phyloP scores from a whole-genome alignment of 169 alveolate species.

The Cyclospora cayetanensis region DNA sequence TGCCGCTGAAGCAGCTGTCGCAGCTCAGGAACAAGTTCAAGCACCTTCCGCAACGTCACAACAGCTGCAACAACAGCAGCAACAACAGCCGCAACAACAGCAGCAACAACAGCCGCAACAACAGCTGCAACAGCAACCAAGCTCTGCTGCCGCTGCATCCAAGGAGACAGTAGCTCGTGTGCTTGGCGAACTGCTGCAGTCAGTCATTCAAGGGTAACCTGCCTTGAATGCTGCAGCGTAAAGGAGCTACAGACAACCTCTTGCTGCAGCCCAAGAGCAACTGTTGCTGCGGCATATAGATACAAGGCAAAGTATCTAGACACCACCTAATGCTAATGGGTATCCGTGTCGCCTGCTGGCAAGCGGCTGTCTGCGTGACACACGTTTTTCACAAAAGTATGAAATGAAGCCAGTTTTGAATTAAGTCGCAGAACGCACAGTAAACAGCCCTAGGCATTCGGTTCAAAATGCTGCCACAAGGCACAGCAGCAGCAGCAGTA shows the following conservation, averaged over 20 bases:
- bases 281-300: constrained; percentile 17
- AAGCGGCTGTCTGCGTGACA: too few species aligned
- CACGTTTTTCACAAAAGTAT: too few species aligned
- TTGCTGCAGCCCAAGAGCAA: constrained; percentile 7
- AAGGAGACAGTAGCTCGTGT: constrained; percentile 50
- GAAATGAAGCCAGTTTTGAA: too few species aligned
- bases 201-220: constrained; percentile 20
- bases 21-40: not conserved
- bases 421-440: too few species aligned
- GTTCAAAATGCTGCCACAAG: not conserved
- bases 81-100: too few species aligned
- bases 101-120: not conserved
- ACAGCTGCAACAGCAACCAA: constrained; percentile 2
- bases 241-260: not conserved
- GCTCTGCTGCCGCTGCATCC: constrained; percentile 42
- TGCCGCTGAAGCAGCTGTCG: constrained; percentile 9
- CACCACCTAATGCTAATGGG: too few species aligned
- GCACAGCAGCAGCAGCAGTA: constrained; percentile 19
- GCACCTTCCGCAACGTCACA: too few species aligned
- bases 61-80: not conserved
- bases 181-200: constrained; percentile 39
- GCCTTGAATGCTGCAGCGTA: not conserved
- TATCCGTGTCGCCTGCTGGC: too few species aligned
- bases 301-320: too few species aligned
- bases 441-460: not conserved